These are phyloP conservation scores for Botrytis fabae DNA, from an alignment of 2,329 filamentous ascomycete genomes.

Conservation along the genomic window DNA sequence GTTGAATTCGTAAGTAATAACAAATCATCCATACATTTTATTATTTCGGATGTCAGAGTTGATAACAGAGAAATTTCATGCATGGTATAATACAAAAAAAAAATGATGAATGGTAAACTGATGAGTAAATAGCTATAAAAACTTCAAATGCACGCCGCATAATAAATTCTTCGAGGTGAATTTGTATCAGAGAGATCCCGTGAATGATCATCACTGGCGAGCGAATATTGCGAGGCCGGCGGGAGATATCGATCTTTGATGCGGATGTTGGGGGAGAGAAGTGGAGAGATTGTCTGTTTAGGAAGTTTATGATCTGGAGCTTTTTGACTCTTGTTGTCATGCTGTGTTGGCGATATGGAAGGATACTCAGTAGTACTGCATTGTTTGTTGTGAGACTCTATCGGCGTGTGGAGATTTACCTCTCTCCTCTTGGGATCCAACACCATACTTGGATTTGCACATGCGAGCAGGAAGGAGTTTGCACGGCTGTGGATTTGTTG, in stretches of 20 bases:
- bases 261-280: background rate
- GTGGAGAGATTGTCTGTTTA: background rate
- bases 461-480: no score
- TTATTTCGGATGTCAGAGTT: background rate
- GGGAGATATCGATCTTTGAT: constrained; percentile 44
- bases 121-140: constrained; percentile 46
- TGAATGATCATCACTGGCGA: constrained; percentile 49
- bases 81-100: background rate
- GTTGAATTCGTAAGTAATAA: constrained; percentile 45
- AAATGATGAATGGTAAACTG: background rate
- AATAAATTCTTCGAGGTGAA: constrained; percentile 52
- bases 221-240: constrained; percentile 46
- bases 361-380: no score
- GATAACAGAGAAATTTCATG: no score
- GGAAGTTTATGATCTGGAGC: background rate
- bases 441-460: no score
- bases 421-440: no score
- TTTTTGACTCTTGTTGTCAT: background rate
- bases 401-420: no score
- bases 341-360: background rate
- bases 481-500: no score
- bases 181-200: constrained; percentile 50
- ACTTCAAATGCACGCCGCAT: constrained; percentile 47
- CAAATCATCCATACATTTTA: background rate
- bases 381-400: no score